Evolutionary conservation across 371 early-diverging fungal genomes (phyloP).

Genomic region (Blyttiomyces sp.): DNA sequence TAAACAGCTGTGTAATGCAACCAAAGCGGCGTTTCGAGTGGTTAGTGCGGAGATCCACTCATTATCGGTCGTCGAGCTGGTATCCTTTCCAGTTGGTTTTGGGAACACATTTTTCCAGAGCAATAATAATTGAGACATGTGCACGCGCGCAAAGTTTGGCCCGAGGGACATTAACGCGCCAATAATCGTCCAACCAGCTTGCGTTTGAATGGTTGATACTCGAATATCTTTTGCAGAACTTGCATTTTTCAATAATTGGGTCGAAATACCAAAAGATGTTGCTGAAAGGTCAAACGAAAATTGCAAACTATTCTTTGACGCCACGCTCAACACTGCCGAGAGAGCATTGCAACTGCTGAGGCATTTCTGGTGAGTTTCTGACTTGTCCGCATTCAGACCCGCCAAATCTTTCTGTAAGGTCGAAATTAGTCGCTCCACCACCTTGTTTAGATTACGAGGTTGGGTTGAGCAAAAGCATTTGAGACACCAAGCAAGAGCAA

Average conservation of each 20-base stretch:
- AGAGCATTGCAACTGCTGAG: conserved; percentile 65
- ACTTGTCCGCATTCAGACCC: conserved; percentile 44
- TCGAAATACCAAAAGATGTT: conserved; percentile 70
- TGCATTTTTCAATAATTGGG: conserved; percentile 64
- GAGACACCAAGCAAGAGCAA: conserved; percentile 72
- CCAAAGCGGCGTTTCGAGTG: conserved; percentile 66
- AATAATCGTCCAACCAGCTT: conserved; percentile 79
- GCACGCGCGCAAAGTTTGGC: conserved; percentile 74
- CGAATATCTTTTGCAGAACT: conserved; percentile 51
- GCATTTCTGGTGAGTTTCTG: conserved; percentile 54
- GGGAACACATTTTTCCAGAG: conserved; percentile 57
- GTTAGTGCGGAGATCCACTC: conserved; percentile 71
- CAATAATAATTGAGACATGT: conserved; percentile 72
- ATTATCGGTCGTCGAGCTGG: conserved; percentile 36
- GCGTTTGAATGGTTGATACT: conserved; percentile 59
- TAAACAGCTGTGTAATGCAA: conserved; percentile 71
- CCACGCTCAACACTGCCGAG: conserved; percentile 69
- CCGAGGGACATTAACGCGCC: conserved; percentile 78
- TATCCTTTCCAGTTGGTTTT: conserved; percentile 36
- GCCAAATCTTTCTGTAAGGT: conserved; percentile 60
- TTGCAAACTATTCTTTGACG: conserved; percentile 65
- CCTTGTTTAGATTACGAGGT: conserved; percentile 59
- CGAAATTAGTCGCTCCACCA: conserved; percentile 58
- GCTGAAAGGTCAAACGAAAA: conserved; percentile 74
- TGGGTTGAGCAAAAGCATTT: conserved; percentile 54